Base-by-base conservation (phyloP, 2,329 filamentous ascomycete species). In the Fusarium sp. region DNA sequence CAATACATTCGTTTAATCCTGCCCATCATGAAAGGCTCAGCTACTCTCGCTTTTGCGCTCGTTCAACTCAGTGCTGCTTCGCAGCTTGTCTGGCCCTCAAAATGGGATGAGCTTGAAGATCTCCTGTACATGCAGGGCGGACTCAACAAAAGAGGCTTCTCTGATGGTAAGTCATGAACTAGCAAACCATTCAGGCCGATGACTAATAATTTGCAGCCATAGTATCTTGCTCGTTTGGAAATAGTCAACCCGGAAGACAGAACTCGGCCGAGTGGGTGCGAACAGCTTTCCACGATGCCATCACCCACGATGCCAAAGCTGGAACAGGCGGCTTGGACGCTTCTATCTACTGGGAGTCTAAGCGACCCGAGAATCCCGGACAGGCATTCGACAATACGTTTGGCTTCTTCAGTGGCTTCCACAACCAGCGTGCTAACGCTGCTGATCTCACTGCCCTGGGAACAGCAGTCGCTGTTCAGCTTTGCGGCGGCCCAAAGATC, bases 401-500 rank as follows among this genome's bases (percentile, higher is more conserved):
- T 30, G 73, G 79, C 41, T 87, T 85, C 67, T 75, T 75, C 41
- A 37, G 17, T 1, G 46, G 49, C 23, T 61, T 72, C 20, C 35
- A 70, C 32, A 70, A 45, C 15, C 54, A 30, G 6, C 64, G 64
- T 0, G 56, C 68, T 1, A 61, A 49, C 2, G 73, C 73, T 5
- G 58, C 80, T 1, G 80, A 82, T 46, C 70, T 81, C 5, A 64
- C 81, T 1, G 80, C 80, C 10, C 70, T 82, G 42, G 74, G 76
- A 12, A 75, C 78, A 1, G 67, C 80, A 3, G 64, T 76, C 5
- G 73, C 78, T 20, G 64, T 87, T 10, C 82, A 86, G 35, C 81
- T 84, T 4, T 90, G 73, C 33, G 15, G 57, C 4, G 61, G 73
- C 49, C 54, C 74, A 5, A 53, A 66, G 18, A 74, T 81, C 27